Evolutionary conservation across 345 rosid species (phyloP), one percentile per base, ranked within the genome.

Genomic region (sweet orange (Citrus sinensis)): DNA sequence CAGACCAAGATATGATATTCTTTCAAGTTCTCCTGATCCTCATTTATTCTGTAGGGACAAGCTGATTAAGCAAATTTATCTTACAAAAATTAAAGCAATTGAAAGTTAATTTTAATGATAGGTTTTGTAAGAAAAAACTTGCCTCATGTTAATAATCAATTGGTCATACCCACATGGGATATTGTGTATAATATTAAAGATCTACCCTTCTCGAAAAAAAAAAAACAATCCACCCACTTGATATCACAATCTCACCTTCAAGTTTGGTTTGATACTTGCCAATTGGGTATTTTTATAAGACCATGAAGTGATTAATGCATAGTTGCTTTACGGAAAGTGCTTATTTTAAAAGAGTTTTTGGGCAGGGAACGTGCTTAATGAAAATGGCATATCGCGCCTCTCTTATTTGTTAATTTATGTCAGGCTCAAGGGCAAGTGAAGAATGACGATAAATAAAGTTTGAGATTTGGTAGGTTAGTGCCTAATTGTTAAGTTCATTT

Each of bases 191-290:
- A 10, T 42, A 42, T 46, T 46, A 1, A 46, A 46, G 51, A 46
- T 13, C 51, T 46, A 46, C 51, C 51, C 17, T 42, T 11, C 14
- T 42, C 1, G 5, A 8, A 39, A 39, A 34, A 34, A 4, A n/a
- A n/a, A 32, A 32, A 5, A 4, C 11, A 3, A 42, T 17, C 51
- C 51, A 46, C 16, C 3, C 3, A 46, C 3, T 46, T 46, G 51
- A 46, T 35, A 59, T 59, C 67, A 37, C 37, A 59, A 73, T 58
- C 76, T 14, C 66, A 73, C 68, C 76, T 39, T 39, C 56, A 74
- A 24, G 24, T 60, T 60, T 46, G 78, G 69, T 74, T 74, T 62
- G 78, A 74, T 30, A 13, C 46, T 22, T 30, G 67, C 46, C 10
- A 51, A 46, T 30, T 46, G 37, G 68, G 5, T 61, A 9, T 72